Evolutionary conservation across 768 basidiomycete genomes (phyloP).

Genomic region (Podaxis pistillaris): DNA sequence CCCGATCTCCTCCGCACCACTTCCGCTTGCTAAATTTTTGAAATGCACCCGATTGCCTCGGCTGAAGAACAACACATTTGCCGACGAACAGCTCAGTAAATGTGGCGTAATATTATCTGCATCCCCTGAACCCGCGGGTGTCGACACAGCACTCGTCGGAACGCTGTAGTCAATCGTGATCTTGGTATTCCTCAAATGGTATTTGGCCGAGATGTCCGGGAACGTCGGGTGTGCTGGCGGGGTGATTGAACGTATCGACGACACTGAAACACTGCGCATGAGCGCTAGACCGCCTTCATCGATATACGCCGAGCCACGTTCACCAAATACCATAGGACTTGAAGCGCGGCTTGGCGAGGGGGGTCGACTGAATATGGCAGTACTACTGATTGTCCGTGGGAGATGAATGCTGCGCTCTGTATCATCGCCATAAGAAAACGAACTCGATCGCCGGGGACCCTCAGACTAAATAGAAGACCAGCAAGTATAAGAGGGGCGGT

Average conservation of each 20-base stretch:
- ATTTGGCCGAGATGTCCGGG: slow-evolving; percentile 34
- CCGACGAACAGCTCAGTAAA: slow-evolving; percentile 41
- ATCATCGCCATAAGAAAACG: slow-evolving; percentile 13
- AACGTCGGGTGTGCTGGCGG: slow-evolving; percentile 25
- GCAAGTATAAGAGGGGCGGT: not conserved
- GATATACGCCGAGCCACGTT: slow-evolving; percentile 24
- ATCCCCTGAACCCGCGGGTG: slow-evolving; percentile 12
- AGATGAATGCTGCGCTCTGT: slow-evolving; percentile 14
- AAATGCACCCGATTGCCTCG: slow-evolving; percentile 55
- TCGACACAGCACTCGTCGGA: slow-evolving; percentile 17
- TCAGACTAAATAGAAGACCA: not conserved
- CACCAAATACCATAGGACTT: slow-evolving; percentile 18
- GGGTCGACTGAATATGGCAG: slow-evolving; percentile 14
- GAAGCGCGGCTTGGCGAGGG: slow-evolving; percentile 17
- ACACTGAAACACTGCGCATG: slow-evolving; percentile 32
- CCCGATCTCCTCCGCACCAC: slow-evolving; percentile 37
- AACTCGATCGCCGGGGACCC: slow-evolving; percentile 4
- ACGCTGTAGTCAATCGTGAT: slow-evolving; percentile 32
- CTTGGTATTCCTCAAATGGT: slow-evolving; percentile 32
- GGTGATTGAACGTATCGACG: slow-evolving; percentile 23
- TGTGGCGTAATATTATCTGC: slow-evolving; percentile 18
- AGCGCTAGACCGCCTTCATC: slow-evolving; percentile 27
- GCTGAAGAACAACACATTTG: slow-evolving; percentile 47
- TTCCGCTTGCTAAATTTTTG: slow-evolving; percentile 38
- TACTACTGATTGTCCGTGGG: slow-evolving; percentile 14